Evolutionary conservation across 1,284 basidiomycete genomes (phyloP), one percentile per base, ranked within the genome.

Genomic region (Ustanciosporium gigantosporum): DNA sequence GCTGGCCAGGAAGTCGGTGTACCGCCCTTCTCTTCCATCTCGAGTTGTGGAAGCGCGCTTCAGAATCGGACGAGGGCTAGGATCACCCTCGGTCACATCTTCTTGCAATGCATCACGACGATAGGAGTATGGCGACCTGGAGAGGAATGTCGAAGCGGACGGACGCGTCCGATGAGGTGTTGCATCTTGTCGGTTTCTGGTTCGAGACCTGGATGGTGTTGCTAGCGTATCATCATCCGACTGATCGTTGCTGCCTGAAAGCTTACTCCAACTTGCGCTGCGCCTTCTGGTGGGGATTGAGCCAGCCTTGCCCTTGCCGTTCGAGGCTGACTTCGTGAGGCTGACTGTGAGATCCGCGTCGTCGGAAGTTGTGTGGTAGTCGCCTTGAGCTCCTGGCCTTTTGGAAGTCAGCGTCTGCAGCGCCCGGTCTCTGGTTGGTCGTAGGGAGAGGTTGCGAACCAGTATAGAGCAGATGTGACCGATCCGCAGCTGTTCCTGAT

Each of bases 341-440:
- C 50, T 50, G 20, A 53, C 46, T 13, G 55, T 52, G 11, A 64
- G 41, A 23, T 64, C 60, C 17, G 60, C 46, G 43, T 64, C 60
- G 31, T 64, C 60, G 5, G 45, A 48, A 21, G 53, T 64, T 17
- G 46, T 58, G 49, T 53, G 53, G 24, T 41, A 46, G 31, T 11
- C 46, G 49, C 35, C 37, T 49, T 8, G 50, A 52, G 14, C 41
- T 15, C 51, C 58, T 6, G 46, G 42, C 40, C 58, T 36, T 27
- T 46, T 49, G 4, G 46, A 55, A 20, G 50, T 46, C 25, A 61
- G 50, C 21, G 58, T 55, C 19, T 61, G 58, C 0, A 64, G 41
- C 3, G 55, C 60, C 14, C 60, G 45, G 19, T 64, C 60, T 25
- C 60, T 35, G 5, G 55, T 64, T 2, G 60, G 60, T 6, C 55